phyloP scores from a whole-genome alignment of 257 asterid genomes.

The Ligustrum vulgare region DNA sequence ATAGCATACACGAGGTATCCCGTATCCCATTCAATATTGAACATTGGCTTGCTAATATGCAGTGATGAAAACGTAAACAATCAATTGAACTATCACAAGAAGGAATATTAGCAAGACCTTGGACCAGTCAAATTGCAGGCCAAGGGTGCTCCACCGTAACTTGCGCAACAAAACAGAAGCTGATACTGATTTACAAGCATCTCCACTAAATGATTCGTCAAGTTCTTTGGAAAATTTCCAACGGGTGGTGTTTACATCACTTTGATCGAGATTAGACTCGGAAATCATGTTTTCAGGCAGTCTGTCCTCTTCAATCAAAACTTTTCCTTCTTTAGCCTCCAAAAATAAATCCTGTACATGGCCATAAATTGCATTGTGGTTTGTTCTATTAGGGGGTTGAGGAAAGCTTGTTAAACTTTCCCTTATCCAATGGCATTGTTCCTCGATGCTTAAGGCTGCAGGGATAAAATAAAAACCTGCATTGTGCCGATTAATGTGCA shows the following conservation, averaged over 20 bases:
- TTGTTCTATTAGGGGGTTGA: conserved; percentile 62
- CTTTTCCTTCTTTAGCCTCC: conserved; percentile 64
- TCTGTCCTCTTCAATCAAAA: conserved; percentile 46
- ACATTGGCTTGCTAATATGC: neutral
- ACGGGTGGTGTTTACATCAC: conserved; percentile 28
- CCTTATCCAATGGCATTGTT: conserved; percentile 77
- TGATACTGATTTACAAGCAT: conserved; percentile 47
- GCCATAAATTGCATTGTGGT: conserved; percentile 61
- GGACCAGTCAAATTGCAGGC: conserved; percentile 99
- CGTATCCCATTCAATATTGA: neutral
- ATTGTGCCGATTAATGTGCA: neutral
- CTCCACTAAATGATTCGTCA: conserved; percentile 36
- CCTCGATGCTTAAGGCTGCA: conserved; percentile 72
- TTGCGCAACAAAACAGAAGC: conserved; percentile 96
- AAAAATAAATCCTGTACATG: conserved; percentile 64
- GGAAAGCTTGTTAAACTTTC: conserved; percentile 85
- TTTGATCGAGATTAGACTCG: conserved; percentile 22
- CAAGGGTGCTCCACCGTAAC: conserved; percentile 99
- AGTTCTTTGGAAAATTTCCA: conserved; percentile 54
- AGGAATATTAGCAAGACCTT: conserved; percentile 73
- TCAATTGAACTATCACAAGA: conserved; percentile 24
- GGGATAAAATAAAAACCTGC: conserved; percentile 92
- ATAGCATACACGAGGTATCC: neutral
- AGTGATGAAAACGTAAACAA: neutral
- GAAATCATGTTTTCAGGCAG: conserved; percentile 24